Conservation (phyloP, 192 early-diverging fungal species). For the Allomyces javanicus region DNA sequence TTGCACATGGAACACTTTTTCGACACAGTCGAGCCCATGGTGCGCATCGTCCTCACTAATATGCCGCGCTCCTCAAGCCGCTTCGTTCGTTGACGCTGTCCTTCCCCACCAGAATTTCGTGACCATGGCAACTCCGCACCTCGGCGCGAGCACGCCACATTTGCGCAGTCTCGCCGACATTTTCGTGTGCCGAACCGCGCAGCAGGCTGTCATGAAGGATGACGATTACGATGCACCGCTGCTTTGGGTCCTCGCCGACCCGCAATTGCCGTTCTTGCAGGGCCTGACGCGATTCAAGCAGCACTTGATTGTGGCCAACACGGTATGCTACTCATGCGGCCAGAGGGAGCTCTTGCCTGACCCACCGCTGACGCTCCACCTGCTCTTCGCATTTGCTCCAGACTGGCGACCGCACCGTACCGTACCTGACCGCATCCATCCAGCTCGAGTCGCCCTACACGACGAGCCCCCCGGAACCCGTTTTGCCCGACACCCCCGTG, state of each 20-base stretch:
- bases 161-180: not conserved
- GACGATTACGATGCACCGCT: not conserved
- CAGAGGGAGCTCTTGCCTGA: too few species aligned
- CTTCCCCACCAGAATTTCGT: not conserved
- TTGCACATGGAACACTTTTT: not conserved
- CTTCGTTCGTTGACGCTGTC: not conserved
- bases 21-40: not conserved
- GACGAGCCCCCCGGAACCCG: not conserved
- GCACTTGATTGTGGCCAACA: not conserved
- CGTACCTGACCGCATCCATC: not conserved
- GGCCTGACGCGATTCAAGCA: not conserved
- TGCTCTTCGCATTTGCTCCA: too few species aligned
- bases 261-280: not conserved
- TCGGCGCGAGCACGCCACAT: not conserved
- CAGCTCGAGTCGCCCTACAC: not conserved
- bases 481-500: not conserved
- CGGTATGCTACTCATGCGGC: too few species aligned
- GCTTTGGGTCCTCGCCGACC: not conserved
- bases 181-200: not conserved
- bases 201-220: not conserved
- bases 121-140: not conserved
- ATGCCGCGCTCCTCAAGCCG: too few species aligned
- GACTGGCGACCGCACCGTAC: not conserved
- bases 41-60: not conserved
- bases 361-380: not conserved